These are phyloP conservation scores for Fraxinus platypoda DNA, from an alignment of 305 asterid species.

Conservation along the genomic window DNA sequence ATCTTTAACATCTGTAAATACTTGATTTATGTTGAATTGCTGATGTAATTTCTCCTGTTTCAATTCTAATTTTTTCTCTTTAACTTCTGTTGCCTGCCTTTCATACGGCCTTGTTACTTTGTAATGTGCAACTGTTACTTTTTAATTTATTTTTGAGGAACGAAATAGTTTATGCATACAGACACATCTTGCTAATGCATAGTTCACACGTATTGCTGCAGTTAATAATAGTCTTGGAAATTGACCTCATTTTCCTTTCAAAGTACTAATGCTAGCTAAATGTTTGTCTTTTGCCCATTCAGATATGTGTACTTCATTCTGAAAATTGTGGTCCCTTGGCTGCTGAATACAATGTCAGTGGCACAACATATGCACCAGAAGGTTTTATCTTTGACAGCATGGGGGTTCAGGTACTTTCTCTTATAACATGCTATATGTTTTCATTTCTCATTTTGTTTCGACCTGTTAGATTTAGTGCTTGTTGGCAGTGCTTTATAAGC, in stretches of 20 bases:
- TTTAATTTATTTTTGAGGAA: slow-evolving; percentile 7
- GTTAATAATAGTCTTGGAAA: not conserved
- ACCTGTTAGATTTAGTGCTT: not conserved
- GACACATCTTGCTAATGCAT: not conserved
- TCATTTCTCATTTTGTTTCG: not conserved
- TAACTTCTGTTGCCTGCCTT: not conserved
- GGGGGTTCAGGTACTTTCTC: slow-evolving; percentile 60
- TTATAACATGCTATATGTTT: slow-evolving; percentile 11
- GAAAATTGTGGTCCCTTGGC: slow-evolving; percentile 59
- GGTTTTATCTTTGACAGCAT: slow-evolving; percentile 72
- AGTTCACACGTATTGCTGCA: not conserved
- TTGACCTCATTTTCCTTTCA: slow-evolving; percentile 18
- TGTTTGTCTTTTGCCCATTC: slow-evolving; percentile 20
- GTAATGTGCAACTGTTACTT: slow-evolving; percentile 4
- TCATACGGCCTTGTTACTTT: slow-evolving; percentile 13
- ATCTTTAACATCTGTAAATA: not conserved
- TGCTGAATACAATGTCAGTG: slow-evolving; percentile 76
- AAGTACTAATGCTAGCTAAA: slow-evolving; percentile 18
- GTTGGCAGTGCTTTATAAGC: not conserved
- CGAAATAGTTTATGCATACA: slow-evolving; percentile 1
- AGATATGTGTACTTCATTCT: slow-evolving; percentile 90
- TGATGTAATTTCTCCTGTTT: slow-evolving; percentile 11
- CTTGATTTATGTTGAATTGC: not conserved
- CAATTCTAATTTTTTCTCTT: not conserved
- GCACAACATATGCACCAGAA: slow-evolving; percentile 97